Evolutionary conservation across 768 basidiomycete genomes (phyloP), one percentile per base, ranked within the genome.

Genomic region (Tricholoma bakamatsutake): DNA sequence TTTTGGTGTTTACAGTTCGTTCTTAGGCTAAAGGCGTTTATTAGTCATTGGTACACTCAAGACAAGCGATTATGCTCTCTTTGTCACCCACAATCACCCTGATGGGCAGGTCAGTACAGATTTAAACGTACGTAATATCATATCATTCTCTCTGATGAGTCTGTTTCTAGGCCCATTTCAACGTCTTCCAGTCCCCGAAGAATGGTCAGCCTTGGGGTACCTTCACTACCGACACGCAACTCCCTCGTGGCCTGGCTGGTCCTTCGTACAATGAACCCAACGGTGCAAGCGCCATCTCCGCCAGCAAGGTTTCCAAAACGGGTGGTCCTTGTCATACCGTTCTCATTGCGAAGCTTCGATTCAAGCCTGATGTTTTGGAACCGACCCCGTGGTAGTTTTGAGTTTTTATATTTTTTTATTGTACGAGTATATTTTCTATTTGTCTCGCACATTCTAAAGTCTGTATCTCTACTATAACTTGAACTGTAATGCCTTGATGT

Each of bases 71-170:
- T 88, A 88, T 68, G 90, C 82, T 0, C 69, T 89, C 24, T 84
- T 90, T 59, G 88, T 91, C 35, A 87, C 85, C 61, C 85, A 90
- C 56, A 74, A 75, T 57, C 86, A 89, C 68, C 79, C 77, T 1
- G 79, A 85, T 60, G 78, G 83, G 3, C 79, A 80, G 72, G 80
- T 75, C 57, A 28, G 67, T 66, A 1, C 66, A 1, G 37, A 47
- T 17, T 6, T 37, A n/a, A n/a, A n/a, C n/a, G n/a, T n/a, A n/a
- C n/a, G n/a, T n/a, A 57, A 55, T 49, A 18, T 7, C 49, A 17
- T 27, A 15, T 55, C 30, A 30, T 30, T 17, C 18, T 6, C 35
- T 45, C 13, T 9, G 15, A 31, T n/a, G 4, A 10, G 15, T 15
- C 13, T 15, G 55, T 50, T 4, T 35, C 17, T 62, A 86, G 77